Percentiles rank a stretch among this genome's conserved stretches.
Conservation (phyloP, 305 asterid genomes). For the Solanum hybrid region DNA sequence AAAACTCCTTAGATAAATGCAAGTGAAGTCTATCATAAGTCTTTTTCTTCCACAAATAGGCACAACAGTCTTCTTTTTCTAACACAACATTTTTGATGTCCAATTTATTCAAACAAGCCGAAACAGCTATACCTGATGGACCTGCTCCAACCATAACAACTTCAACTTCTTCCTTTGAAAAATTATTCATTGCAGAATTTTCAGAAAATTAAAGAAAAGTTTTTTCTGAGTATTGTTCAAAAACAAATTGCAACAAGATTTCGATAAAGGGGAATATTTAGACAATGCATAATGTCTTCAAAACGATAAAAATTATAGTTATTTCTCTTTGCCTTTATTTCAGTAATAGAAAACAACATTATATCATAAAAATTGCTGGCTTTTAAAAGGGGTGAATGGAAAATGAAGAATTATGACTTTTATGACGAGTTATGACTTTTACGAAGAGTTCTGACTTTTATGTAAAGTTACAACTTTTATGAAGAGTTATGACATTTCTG, state of each 20-base stretch:
- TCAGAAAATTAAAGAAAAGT: no score
- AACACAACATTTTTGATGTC: not conserved
- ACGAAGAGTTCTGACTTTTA: no score
- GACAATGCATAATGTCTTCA: not conserved
- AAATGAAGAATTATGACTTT: no score
- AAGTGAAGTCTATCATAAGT: conserved; percentile 15
- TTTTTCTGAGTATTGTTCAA: not conserved
- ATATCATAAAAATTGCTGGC: not conserved
- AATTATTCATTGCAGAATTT: not conserved
- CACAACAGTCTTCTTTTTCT: conserved; percentile 14
- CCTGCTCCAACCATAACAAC: not conserved
- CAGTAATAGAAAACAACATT: not conserved
- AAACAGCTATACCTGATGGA: not conserved
- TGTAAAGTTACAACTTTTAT: no score
- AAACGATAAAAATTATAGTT: not conserved
- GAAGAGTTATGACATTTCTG: not conserved
- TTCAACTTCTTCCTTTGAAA: not conserved
- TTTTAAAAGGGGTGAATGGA: not conserved
- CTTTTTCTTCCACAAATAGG: conserved; percentile 7
- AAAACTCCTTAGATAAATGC: conserved; percentile 8
- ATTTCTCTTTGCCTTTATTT: not conserved
- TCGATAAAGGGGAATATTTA: not conserved
- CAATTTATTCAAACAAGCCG: not conserved
- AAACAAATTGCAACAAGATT: not conserved
- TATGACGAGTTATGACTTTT: no score